Base-by-base conservation (phyloP, 352 stramenopile genomes). In the Blastocystis sp. region DNA sequence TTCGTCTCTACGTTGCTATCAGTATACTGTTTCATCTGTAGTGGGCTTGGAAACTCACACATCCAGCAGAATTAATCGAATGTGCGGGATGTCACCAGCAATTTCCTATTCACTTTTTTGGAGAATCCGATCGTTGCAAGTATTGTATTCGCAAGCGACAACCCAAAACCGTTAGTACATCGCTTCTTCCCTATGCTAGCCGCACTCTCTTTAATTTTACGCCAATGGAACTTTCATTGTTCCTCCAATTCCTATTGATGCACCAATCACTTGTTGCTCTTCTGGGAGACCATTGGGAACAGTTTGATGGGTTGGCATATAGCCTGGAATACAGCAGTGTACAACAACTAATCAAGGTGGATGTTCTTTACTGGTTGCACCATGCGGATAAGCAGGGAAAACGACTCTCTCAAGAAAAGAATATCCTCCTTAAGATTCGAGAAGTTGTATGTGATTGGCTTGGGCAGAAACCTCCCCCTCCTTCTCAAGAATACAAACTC, bases 361-460 rank as follows among this genome's bases (percentile, higher is more conserved):
- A 81, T 39, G 47, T 81, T 24, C 70, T 81, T 41, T 81, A 81
- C 43, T 81, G 70, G 70, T 39, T 81, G 30, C 70, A 81, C 43
- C 70, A 81, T 39, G 70, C 70, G 1, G 70, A 81, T 39, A 62
- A 63, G 47, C 70, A 63, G 30, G 43, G 43, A 11, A 45, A 24
- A 4, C 4, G 20, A 20, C 47, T 64, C 1, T 0, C 16, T n/a
- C 8, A 37, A 11, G 70, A 81, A 37, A 59, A n/a, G n/a, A 43
- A 63, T 6, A 4, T 81, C 3, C 43, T 81, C 11, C 54, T 64
- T 13, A 81, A 81, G 47, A n/a, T 81, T 7, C 70, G 70, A 11
- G 70, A 81, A 34, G 47, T 66, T 4, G 70, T 37, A 1, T 62
- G 26, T 37, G 70, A 81, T 37, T 81, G 70, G 70, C 54, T 62